These are phyloP conservation scores for Neoboletus subvelutipes DNA, from an alignment of 768 basidiomycete genomes.

Conservation along the genomic window DNA sequence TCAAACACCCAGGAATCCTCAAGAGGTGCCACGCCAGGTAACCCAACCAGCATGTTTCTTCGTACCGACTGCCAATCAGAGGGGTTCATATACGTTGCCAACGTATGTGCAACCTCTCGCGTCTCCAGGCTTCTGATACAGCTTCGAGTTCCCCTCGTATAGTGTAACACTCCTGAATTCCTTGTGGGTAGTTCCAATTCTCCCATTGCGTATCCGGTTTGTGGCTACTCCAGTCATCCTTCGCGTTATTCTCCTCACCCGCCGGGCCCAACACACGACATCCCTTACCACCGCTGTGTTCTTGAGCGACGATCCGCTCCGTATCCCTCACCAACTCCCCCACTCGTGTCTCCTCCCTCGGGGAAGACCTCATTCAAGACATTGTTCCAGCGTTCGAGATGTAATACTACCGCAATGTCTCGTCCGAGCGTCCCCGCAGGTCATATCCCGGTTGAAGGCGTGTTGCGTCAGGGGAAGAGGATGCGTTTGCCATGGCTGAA, in stretches of 20 bases:
- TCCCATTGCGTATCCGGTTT: constrained; percentile 29
- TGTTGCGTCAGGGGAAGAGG: constrained; percentile 28
- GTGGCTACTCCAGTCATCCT: constrained; percentile 31
- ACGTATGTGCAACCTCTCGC: constrained; percentile 15
- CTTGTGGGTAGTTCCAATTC: constrained; percentile 33
- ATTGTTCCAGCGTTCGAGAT: constrained; percentile 31
- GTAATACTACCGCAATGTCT: constrained; percentile 16
- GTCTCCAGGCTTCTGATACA: neutral
- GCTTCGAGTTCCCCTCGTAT: neutral
- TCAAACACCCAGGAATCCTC: constrained; percentile 13
- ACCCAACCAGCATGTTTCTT: neutral
- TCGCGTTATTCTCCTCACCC: constrained; percentile 6
- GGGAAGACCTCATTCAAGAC: constrained; percentile 24
- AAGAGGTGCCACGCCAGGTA: neutral
- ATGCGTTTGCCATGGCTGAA: constrained; percentile 32
- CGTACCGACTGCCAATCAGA: constrained; percentile 1
- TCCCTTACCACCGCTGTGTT: constrained; percentile 9
- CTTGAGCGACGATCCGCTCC: constrained; percentile 22
- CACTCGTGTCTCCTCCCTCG: constrained; percentile 14
- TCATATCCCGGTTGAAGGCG: constrained; percentile 23
- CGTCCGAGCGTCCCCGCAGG: constrained; percentile 14
- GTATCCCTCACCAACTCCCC: constrained; percentile 10
- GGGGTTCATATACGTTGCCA: constrained; percentile 31
- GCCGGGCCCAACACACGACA: constrained; percentile 3
- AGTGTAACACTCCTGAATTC: constrained; percentile 31